Evolutionary conservation across 1,284 basidiomycete species (phyloP).

Genomic region (Cryptococcus sp.): DNA sequence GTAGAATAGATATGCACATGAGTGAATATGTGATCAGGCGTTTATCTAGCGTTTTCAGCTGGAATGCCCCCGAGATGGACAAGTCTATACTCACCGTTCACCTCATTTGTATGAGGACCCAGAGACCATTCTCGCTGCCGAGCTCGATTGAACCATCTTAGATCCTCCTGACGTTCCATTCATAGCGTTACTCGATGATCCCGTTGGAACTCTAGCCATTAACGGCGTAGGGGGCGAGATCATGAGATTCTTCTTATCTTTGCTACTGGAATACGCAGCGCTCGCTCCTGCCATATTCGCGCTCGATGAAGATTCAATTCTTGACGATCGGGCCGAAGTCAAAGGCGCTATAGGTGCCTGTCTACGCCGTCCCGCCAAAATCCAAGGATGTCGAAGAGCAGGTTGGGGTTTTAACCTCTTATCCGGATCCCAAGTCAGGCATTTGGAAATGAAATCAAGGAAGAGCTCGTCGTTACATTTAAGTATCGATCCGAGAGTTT

Average conservation of each 20-base stretch:
- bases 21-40: no score
- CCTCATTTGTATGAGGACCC: no score
- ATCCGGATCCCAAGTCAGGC: conserved; percentile 97
- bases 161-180: no score
- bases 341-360: conserved; percentile 11
- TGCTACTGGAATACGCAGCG: neutral
- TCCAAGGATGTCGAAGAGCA: conserved; percentile 86
- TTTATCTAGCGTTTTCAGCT: no score
- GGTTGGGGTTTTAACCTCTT: conserved; percentile 88
- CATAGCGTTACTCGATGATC: no score
- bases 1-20: no score
- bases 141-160: no score
- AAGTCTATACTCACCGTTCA: no score
- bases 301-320: neutral
- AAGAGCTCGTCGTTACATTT: conserved; percentile 67
- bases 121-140: no score
- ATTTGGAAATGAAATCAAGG: conserved; percentile 78
- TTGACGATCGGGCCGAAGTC: neutral
- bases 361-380: conserved; percentile 59
- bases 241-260: conserved; percentile 10
- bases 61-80: no score
- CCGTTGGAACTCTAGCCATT: conserved; percentile 18
- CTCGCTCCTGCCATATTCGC: neutral
- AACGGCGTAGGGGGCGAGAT: conserved; percentile 45
- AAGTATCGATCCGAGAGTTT: conserved; percentile 81